Evolutionary conservation across 495 filamentous ascomycete species (phyloP).

Genomic region (Podospora tetraspora): DNA sequence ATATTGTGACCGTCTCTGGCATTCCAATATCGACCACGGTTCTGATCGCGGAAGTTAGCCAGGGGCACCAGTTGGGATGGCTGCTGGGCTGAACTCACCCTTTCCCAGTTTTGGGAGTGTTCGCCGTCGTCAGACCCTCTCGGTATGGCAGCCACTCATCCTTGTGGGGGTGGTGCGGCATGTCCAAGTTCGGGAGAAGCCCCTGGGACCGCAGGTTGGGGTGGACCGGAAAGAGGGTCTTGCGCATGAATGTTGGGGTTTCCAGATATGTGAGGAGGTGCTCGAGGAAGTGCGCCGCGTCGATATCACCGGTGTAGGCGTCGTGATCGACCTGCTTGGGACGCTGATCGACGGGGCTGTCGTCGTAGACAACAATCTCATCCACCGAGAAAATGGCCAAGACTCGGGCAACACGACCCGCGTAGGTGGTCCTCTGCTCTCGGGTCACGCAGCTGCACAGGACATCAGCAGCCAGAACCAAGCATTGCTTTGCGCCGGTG

Average conservation of each 20-base stretch:
- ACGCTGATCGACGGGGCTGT: slow-evolving; percentile 41
- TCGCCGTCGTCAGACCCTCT: slow-evolving; percentile 57
- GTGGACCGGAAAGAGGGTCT: slow-evolving; percentile 62
- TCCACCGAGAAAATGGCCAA: slow-evolving; percentile 71
- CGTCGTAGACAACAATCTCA: slow-evolving; percentile 70
- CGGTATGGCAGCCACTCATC: slow-evolving; percentile 66
- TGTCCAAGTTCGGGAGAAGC: slow-evolving; percentile 62
- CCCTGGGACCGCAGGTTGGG: slow-evolving; percentile 62
- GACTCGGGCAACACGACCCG: slow-evolving; percentile 65
- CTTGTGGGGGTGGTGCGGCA: slow-evolving; percentile 66
- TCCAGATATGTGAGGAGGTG: slow-evolving; percentile 72
- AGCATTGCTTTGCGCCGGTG: background rate
- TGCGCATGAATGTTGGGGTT: slow-evolving; percentile 68
- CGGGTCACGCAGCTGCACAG: slow-evolving; percentile 42
- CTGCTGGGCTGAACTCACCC: slow-evolving; percentile 21
- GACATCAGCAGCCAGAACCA: slow-evolving; percentile 6
- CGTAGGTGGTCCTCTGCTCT: slow-evolving; percentile 60
- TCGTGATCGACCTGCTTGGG: slow-evolving; percentile 38
- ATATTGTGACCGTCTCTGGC: slow-evolving; percentile 47
- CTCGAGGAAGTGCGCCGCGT: slow-evolving; percentile 64
- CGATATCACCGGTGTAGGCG: slow-evolving; percentile 56
- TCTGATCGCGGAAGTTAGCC: slow-evolving; percentile 17
- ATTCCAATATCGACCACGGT: slow-evolving; percentile 59
- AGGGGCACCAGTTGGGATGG: background rate
- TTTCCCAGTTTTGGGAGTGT: slow-evolving; percentile 31